Evolutionary conservation across 2,329 filamentous ascomycete species (phyloP).

Genomic region (Nemania diffusa): DNA sequence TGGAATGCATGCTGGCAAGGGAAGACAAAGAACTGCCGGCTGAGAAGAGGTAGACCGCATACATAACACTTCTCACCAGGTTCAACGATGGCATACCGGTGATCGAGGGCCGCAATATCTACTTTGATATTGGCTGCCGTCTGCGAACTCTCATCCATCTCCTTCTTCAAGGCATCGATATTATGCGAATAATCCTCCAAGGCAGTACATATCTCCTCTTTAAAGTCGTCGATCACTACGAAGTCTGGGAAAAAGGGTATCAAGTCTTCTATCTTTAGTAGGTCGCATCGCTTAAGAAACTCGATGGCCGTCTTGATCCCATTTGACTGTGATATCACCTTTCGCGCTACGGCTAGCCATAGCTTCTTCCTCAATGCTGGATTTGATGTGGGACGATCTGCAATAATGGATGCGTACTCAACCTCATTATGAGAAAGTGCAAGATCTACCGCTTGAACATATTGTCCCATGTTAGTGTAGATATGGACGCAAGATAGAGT

Average conservation of each 20-base stretch:
- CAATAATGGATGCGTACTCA: constrained; percentile 88
- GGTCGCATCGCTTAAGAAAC: constrained; percentile 89
- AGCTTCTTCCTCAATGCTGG: constrained; percentile 87
- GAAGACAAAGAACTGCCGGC: constrained; percentile 96
- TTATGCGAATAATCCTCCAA: constrained; percentile 92
- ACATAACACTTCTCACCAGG: constrained; percentile 94
- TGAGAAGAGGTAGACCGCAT: constrained; percentile 85
- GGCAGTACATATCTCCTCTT: constrained; percentile 94
- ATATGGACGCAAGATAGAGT: constrained; percentile 97
- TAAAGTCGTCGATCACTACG: constrained; percentile 98
- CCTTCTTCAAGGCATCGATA: constrained; percentile 86
- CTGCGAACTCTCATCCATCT: constrained; percentile 94
- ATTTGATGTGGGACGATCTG: constrained; percentile 84
- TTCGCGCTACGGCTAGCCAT: constrained; percentile 94
- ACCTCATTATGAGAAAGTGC: constrained; percentile 90
- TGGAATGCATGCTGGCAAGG: constrained; percentile 99
- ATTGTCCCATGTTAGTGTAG: constrained; percentile 96
- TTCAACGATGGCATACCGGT: constrained; percentile 94
- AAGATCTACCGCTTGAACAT: constrained; percentile 90
- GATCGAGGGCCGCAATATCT: constrained; percentile 86
- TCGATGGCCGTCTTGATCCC: constrained; percentile 95
- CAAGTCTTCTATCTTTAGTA: constrained; percentile 93
- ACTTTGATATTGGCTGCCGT: constrained; percentile 91
- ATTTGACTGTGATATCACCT: constrained; percentile 86
- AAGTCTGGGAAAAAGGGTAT: constrained; percentile 99